Base-by-base conservation (phyloP, 1,139 yeast genomes). In the Pichia sp. region DNA sequence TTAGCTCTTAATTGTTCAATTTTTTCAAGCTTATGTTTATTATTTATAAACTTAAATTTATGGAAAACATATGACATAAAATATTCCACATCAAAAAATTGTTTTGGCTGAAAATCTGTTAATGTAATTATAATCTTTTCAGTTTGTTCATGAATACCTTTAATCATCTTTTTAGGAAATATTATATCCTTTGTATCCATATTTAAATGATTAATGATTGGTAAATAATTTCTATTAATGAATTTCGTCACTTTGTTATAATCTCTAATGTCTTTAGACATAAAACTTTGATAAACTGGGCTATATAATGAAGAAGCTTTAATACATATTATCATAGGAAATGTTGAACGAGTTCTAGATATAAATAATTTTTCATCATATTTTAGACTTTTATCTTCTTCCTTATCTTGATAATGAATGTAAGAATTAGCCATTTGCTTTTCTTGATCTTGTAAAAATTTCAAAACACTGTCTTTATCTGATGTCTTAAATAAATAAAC, bases 181-280 rank as follows among this genome's bases (percentile, higher is more conserved):
- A 80, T 66, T 39, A 70, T 62, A n/a, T 55, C 46, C 2, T 65
- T 57, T 29, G 69, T 64, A 7, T 60, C 58, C 0, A 73, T 68
- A 0, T 76, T 73, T 42, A 82, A 61, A 52, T 78, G 81, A 45
- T 69, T 73, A 42, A 76, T 63, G 22, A 73, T 60, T 8, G 87
- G 87, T 45, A 65, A 63, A 38, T 73, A 67, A 51, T 74, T 70
- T 41, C 65, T 62, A 28, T 62, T 56, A 26, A 82, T 64, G 64
- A 82, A 82, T 11, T 69, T 56, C 51, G 69, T 57, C n/a, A 84
- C 66, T 39, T 66, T 64, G 20, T 65, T 67, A 29, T 63, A 62
- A 51, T 75, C 70, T 52, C 90, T 70, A 51, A 76, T 70, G 54
- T 82, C 86, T 45, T 77, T 78, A 3, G 86, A 76, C 0, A 81